A percentile compares a stretch with the other conserved stretches of the same genome.
These are phyloP conservation scores for Fusarium sp. DNA, from an alignment of 2,329 filamentous ascomycete species.

Conservation along the genomic window DNA sequence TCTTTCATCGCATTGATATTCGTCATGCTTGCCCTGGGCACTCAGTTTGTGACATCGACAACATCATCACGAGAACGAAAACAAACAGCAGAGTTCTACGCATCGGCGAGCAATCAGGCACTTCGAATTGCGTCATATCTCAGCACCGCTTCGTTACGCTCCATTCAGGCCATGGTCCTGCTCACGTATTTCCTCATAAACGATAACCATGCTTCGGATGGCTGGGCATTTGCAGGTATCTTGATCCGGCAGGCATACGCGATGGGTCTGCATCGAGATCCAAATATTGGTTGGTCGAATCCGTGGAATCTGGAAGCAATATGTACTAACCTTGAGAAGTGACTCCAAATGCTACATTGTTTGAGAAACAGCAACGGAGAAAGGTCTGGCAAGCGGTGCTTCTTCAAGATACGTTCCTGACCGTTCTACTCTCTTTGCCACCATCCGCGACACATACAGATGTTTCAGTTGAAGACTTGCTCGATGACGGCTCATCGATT, in stretches of 20 bases:
- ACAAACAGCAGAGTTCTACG: conserved; percentile 86
- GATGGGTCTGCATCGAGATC: conserved; percentile 85
- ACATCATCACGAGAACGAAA: conserved; percentile 74
- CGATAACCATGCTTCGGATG: conserved; percentile 87
- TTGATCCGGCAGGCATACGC: conserved; percentile 85
- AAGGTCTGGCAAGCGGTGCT: conserved; percentile 89
- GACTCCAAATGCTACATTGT: conserved; percentile 74
- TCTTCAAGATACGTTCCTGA: conserved; percentile 86
- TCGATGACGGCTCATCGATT: conserved; percentile 72
- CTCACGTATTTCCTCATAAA: conserved; percentile 89
- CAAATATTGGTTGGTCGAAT: conserved; percentile 72
- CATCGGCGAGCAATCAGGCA: conserved; percentile 84
- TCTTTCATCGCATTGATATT: conserved; percentile 82
- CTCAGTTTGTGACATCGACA: conserved; percentile 77
- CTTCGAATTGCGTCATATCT: conserved; percentile 83
- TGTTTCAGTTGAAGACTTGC: conserved; percentile 81
- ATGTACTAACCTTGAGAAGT: conserved; percentile 59
- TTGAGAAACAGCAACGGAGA: conserved; percentile 84
- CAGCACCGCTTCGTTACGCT: conserved; percentile 80
- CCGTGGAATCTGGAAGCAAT: neutral
- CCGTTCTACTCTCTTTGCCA: conserved; percentile 82
- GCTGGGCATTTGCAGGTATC: conserved; percentile 86
- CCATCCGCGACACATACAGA: conserved; percentile 86
- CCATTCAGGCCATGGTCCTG: conserved; percentile 85
- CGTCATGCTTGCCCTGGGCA: conserved; percentile 83